Evolutionary conservation across 768 basidiomycete genomes (phyloP).

Genomic region (Boletus coccyginus): DNA sequence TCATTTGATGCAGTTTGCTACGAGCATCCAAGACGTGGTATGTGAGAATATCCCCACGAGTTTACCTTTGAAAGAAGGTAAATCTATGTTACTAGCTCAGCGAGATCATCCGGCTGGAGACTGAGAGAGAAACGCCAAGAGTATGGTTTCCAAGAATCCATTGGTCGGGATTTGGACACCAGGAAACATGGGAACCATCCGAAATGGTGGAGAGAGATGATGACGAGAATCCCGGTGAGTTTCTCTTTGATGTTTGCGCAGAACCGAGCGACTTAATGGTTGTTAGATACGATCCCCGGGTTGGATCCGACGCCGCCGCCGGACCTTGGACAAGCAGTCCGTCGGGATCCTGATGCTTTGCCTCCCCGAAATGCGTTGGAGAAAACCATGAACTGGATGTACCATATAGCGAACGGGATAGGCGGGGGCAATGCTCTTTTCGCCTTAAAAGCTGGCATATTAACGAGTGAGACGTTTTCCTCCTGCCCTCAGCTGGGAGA

Average conservation of each 20-base stretch:
- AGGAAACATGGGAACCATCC: constrained; percentile 45
- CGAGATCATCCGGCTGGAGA: constrained; percentile 56
- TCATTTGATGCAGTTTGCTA: constrained; percentile 41
- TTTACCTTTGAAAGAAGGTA: background rate
- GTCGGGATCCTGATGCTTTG: constrained; percentile 71
- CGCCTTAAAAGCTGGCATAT: constrained; percentile 65
- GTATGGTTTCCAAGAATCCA: constrained; percentile 57
- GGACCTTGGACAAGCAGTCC: constrained; percentile 55
- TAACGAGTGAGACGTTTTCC: constrained; percentile 46
- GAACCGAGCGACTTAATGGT: background rate
- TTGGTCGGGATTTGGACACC: constrained; percentile 36
- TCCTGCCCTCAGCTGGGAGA: background rate
- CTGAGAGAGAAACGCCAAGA: constrained; percentile 35
- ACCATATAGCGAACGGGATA: constrained; percentile 39
- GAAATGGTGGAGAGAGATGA: constrained; percentile 47
- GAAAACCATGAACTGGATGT: constrained; percentile 43
- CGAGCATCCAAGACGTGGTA: constrained; percentile 35
- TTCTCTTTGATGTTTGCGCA: background rate
- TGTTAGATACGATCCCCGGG: constrained; percentile 55
- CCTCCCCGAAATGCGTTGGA: constrained; percentile 65
- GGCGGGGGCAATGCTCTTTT: constrained; percentile 62
- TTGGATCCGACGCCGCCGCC: constrained; percentile 38
- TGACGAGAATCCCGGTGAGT: constrained; percentile 67
- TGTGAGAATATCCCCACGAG: constrained; percentile 6
- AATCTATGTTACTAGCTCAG: constrained; percentile 43